Percentiles rank a stretch among this genome's conserved stretches.
Evolutionary conservation across 2,329 filamentous ascomycete species (phyloP).

Genomic region (Canariomyces notabilis): DNA sequence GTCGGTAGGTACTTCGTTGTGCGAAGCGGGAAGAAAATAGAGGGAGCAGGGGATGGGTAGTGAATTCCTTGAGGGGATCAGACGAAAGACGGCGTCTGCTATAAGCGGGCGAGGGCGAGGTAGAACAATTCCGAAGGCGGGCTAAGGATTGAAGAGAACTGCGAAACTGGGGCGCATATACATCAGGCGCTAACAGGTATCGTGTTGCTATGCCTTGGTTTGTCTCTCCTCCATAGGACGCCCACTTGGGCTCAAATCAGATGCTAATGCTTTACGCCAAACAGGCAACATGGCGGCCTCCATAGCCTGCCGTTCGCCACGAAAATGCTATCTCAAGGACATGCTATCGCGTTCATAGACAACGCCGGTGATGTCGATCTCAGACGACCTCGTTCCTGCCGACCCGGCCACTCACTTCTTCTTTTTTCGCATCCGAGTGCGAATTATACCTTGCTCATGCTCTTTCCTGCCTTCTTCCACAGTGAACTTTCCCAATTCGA

Average conservation of each 20-base stretch:
- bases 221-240: constrained; percentile 1
- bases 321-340: constrained; percentile 1
- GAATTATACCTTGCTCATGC: constrained; percentile 20
- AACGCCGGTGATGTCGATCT: background rate
- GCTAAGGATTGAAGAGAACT: no score
- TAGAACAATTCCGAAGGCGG: no score
- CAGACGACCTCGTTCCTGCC: background rate
- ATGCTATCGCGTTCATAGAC: background rate
- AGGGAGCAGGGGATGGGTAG: background rate
- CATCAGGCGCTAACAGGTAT: background rate
- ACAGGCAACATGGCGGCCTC: constrained; percentile 5
- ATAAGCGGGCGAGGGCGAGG: no score
- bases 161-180: no score
- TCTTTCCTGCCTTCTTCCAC: constrained; percentile 16
- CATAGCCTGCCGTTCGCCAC: background rate
- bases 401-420: constrained; percentile 15
- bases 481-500: constrained; percentile 17
- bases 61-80: background rate
- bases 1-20: constrained; percentile 75
- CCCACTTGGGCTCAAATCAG: constrained; percentile 1
- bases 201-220: background rate
- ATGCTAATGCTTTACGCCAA: constrained; percentile 7
- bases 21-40: constrained; percentile 45
- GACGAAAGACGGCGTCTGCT: background rate
- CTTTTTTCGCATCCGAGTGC: constrained; percentile 24